Conservation (phyloP, 75 land plant species). For the Pinus tabuliformis region DNA sequence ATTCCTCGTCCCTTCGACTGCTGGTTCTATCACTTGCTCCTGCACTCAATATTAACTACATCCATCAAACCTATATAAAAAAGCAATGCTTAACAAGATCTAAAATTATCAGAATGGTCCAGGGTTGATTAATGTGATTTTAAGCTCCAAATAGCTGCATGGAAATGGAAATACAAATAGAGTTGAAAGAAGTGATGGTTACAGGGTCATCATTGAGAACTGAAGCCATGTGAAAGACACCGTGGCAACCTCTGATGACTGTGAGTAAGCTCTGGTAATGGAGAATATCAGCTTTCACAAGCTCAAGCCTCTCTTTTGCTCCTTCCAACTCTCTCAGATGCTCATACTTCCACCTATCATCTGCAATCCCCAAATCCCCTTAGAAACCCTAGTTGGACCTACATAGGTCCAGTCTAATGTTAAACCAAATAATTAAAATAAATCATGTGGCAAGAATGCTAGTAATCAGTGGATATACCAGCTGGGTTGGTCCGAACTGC, state of each 20-base stretch:
- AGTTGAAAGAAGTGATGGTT: neutral
- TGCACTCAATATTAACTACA: neutral
- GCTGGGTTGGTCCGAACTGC: too few species aligned
- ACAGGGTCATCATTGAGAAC: constrained; percentile 14
- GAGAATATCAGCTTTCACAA: constrained; percentile 21
- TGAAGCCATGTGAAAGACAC: constrained; percentile 14
- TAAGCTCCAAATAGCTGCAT: too few species aligned
- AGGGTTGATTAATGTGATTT: neutral
- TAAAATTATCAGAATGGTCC: neutral
- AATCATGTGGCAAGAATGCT: too few species aligned
- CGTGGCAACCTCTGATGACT: constrained; percentile 19
- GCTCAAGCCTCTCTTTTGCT: constrained; percentile 20
- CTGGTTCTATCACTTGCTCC: constrained; percentile 27
- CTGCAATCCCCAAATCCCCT: neutral
- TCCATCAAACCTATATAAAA: neutral
- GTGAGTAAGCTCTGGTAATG: constrained; percentile 13
- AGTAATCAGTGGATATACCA: too few species aligned
- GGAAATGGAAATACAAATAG: too few species aligned
- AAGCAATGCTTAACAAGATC: neutral
- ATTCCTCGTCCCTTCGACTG: constrained; percentile 42
- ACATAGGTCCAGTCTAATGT: too few species aligned
- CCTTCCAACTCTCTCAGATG: constrained; percentile 14
- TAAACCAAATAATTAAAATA: too few species aligned
- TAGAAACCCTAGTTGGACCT: too few species aligned
- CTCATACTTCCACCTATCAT: neutral